Conservation (phyloP, 495 filamentous ascomycete genomes). For the Aspergillus panamensis region DNA sequence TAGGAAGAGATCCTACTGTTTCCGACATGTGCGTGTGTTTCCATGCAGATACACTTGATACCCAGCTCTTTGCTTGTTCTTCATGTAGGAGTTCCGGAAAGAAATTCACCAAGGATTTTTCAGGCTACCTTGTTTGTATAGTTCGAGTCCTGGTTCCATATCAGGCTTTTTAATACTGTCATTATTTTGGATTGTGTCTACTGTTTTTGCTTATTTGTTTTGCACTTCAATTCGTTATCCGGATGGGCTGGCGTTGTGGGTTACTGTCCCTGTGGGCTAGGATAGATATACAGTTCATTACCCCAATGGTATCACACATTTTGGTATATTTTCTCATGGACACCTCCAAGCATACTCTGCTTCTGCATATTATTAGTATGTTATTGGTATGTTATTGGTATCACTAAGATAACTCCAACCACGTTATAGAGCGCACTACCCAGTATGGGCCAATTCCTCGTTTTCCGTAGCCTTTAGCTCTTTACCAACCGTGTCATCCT, state of each 20-base stretch:
- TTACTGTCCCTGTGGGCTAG: background rate
- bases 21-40: constrained; percentile 8
- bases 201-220: background rate
- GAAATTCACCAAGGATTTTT: background rate
- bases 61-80: constrained; percentile 6
- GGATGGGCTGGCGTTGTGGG: background rate
- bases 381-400: too few relatives aligned
- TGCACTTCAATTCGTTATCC: background rate
- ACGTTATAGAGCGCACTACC: background rate
- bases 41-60: constrained; percentile 10
- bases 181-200: background rate
- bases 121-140: background rate
- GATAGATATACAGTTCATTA: background rate
- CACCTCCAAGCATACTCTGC: background rate
- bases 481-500: background rate
- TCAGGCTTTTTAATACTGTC: background rate
- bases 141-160: background rate
- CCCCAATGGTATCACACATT: too few relatives aligned
- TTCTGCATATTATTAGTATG: too few relatives aligned
- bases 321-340: background rate
- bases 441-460: background rate
- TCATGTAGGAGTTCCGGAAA: constrained; percentile 8
- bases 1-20: constrained; percentile 6
- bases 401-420: background rate
- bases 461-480: background rate